Evolutionary conservation across 2,329 filamentous ascomycete species (phyloP), one percentile per base, ranked within the genome.

Genomic region (Aspergillus jensenii): DNA sequence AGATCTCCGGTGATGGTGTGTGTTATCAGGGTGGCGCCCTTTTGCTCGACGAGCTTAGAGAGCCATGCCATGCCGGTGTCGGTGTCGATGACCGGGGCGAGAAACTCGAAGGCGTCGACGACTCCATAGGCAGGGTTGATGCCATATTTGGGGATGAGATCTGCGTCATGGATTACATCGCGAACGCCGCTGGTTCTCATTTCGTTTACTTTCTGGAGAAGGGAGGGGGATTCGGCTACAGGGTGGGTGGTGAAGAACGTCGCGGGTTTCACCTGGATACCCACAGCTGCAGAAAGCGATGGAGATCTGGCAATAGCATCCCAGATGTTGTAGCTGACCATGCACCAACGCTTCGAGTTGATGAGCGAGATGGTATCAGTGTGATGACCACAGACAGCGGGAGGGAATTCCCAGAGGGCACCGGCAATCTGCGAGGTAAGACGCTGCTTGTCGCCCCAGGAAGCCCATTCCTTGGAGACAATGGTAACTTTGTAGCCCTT

Each of bases 351-450:
- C 48, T 52, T 58, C 14, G 21, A 61, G 14, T 50, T 56, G 14
- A 21, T 21, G 3, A 56, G 23, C 6, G 54, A 56, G 25, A 51
- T 52, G 40, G 25, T 8, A 33, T 56, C 54, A 4, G 54, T 56
- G 40, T 80, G 76, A 33, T 73, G 69, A 3, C 78, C 79, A 59
- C 79, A 81, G 2, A 76, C 76, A 0, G 76, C 77, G 0, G 78
- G 78, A 0, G 25, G 78, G 52, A 70, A 78, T 59, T 81, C 78
- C 79, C 78, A 81, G 2, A 81, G 69, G 1, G 79, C 78, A 12
- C 78, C 79, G 1, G 78, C 77, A 52, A 80, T 77, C 60, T 81
- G 78, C 0, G 78, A 79, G 1, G 78, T 80, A 35, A 81, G 62
- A 11, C 78, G 77, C 33, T 74, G 65, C 33, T 70, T 63, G 17